Base-by-base conservation (phyloP, 768 basidiomycete genomes). In the Lentinus brumalis region DNA sequence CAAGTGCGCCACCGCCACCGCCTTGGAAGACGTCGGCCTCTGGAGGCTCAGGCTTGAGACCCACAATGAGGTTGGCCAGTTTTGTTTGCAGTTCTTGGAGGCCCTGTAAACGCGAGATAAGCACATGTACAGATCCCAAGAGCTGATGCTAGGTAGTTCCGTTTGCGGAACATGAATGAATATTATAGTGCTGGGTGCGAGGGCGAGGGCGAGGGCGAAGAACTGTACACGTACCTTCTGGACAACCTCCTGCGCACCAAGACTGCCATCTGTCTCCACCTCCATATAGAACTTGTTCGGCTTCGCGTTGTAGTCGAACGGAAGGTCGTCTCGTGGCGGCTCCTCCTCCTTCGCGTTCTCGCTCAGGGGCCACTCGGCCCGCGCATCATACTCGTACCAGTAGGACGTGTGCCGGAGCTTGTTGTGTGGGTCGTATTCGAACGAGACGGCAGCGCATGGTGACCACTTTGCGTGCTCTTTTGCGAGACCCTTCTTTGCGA, bases 391-490 rank as follows among this genome's bases (percentile, higher is more conserved):
- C 75, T 99, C 97, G 71, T 81, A 93, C 97, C 97, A 98, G 74
- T 97, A 86, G 2, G 90, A 86, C 3, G 97, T 98, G 75, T 99
- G 97, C 55, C 95, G 86, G 35, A 99, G 81, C 74, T 94, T 94
- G 78, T 99, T 99, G 79, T 98, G 84, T 12, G 97, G 97, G 74
- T 99, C 97, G 64, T 99, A 99, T 77, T 99, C 97, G 65, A 96
- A 98, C 8, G 89, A 86, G 16, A 99, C 88, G 8, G 97, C 94
- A 1, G 94, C 91, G 61, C 95, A 92, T 12, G 97, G 96, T 0
- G 94, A 96, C 94, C 96, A 99, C 77, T 99, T 99, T 12, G 97
- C 95, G 71, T 99, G 97, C 73, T 97, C 94, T 79, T 98, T 98
- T 4, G 96, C 94, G 61, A 97, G 89, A 44, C 96, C 96, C 86